Evolutionary conservation across 768 basidiomycete species (phyloP).

Genomic region (Trametes cinnabarina): DNA sequence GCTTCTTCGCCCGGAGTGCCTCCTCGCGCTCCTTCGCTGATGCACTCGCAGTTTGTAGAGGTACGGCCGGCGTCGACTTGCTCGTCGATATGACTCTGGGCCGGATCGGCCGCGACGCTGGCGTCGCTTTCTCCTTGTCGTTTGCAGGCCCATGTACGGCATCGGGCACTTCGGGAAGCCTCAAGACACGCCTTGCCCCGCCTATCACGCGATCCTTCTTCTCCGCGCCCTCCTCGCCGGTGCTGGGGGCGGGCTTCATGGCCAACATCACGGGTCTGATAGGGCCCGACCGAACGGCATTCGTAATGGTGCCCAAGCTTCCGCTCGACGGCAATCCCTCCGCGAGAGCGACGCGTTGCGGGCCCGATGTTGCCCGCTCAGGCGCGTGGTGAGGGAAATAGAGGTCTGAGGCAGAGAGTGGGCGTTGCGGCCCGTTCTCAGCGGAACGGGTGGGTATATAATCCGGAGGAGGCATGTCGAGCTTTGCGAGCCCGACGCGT

Average conservation of each 20-base stretch:
- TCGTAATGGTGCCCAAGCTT: neutral
- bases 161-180: slow-evolving; percentile 5
- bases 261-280: slow-evolving; percentile 5
- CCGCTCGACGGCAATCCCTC: neutral
- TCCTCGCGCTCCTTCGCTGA: slow-evolving; percentile 14
- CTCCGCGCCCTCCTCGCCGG: slow-evolving; percentile 4
- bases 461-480: slow-evolving; percentile 24
- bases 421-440: slow-evolving; percentile 7
- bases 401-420: slow-evolving; percentile 13
- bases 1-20: slow-evolving; percentile 10
- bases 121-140: neutral
- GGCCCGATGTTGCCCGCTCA: slow-evolving; percentile 1
- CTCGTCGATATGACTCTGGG: slow-evolving; percentile 14
- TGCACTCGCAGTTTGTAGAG: slow-evolving; percentile 3
- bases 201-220: slow-evolving; percentile 20
- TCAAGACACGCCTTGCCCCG: slow-evolving; percentile 24
- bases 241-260: neutral
- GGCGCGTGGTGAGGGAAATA: slow-evolving; percentile 6
- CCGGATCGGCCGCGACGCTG: slow-evolving; percentile 4
- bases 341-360: slow-evolving; percentile 5
- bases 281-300: slow-evolving; percentile 9
- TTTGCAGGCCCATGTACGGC: neutral
- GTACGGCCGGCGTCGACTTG: slow-evolving; percentile 10
- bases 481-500: slow-evolving; percentile 3
- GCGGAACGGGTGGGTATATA: slow-evolving; percentile 16